Base-by-base conservation (phyloP, 768 basidiomycete species). In the Russula abietina region DNA sequence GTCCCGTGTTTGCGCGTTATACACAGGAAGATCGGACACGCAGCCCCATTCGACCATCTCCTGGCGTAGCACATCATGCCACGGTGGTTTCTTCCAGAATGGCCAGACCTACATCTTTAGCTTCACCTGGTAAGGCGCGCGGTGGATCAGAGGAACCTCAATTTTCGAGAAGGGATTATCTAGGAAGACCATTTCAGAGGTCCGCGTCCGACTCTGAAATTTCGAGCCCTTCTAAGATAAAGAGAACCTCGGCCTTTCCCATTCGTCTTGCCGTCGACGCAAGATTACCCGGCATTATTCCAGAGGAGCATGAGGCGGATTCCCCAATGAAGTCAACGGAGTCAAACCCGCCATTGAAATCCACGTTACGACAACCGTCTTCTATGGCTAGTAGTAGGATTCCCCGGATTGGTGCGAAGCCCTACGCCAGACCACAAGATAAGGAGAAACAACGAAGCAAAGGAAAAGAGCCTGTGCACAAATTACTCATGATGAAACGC, bases 351-450 rank as follows among this genome's bases (percentile, higher is more conserved):
- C 61, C n/a, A 11, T n/a, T 14, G 41, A 36, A 60, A 26, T 72
- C 71, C 5, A 65, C 48, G 16, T 36, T 73, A 30, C 67, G 72
- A 30, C 72, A 71, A 33, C 73, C 73, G 1, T 70, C 73, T 22
- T 65, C 70, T 16, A 62, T 68, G n/a, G 61, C 64, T 17, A 69
- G 68, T 16, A 75, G 74, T 58, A 71, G 67, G 60, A 75, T 75
- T n/a, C 74, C 74, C 4, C 59, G 74, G 14, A 72, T 73, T 30
- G 74, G 74, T 24, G 63, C 65, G 19, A 75, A 75, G 61, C 73
- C 73, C 1, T 74, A 75, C 52, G 67, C 71, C 4, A 64, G 70
- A 36, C 71, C 74, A 5, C 30, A 32, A n/a, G 52, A 30, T 8
- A 57, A 61, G 26, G 48, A 50, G 58, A 57, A 30, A 38, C 60